These are phyloP conservation scores for Penicillium vulpinum DNA, from an alignment of 2,329 filamentous ascomycete genomes.

Conservation along the genomic window DNA sequence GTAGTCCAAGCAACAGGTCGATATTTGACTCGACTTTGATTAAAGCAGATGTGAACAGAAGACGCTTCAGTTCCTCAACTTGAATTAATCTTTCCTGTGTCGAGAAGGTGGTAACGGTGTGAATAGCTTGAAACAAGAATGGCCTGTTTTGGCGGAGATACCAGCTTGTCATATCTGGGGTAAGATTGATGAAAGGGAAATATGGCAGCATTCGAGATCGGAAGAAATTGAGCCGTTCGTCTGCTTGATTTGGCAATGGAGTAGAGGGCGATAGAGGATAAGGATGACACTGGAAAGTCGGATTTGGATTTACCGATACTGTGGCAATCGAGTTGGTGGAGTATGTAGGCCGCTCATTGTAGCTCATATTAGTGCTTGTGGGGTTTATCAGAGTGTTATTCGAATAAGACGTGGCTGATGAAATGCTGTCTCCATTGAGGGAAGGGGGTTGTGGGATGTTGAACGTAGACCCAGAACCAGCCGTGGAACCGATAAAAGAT, in stretches of 20 bases:
- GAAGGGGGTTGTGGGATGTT: too few relatives aligned
- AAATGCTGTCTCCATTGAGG: constrained; percentile 4
- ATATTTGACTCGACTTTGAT: constrained; percentile 33
- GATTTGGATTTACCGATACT: constrained; percentile 4
- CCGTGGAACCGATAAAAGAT: too few relatives aligned
- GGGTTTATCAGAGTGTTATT: not conserved
- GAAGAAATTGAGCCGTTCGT: constrained; percentile 31
- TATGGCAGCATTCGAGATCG: constrained; percentile 36
- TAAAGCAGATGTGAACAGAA: constrained; percentile 32
- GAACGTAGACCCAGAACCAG: too few relatives aligned
- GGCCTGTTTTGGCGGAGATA: constrained; percentile 37
- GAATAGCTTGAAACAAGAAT: constrained; percentile 40
- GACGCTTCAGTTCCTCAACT: constrained; percentile 33
- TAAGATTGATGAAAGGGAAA: constrained; percentile 39
- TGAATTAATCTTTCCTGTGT: constrained; percentile 28
- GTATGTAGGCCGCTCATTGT: not conserved
- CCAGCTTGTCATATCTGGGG: constrained; percentile 27
- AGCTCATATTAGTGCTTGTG: not conserved
- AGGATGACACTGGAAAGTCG: too few relatives aligned
- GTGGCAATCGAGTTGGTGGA: not conserved
- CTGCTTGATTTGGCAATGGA: constrained; percentile 10
- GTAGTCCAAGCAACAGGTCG: constrained; percentile 38
- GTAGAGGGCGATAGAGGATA: too few relatives aligned
- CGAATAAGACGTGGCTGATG: not conserved
- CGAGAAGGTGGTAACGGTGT: constrained; percentile 35